Conservation (phyloP, 2,329 filamentous ascomycete genomes). For the Colletotrichum tropicale region DNA sequence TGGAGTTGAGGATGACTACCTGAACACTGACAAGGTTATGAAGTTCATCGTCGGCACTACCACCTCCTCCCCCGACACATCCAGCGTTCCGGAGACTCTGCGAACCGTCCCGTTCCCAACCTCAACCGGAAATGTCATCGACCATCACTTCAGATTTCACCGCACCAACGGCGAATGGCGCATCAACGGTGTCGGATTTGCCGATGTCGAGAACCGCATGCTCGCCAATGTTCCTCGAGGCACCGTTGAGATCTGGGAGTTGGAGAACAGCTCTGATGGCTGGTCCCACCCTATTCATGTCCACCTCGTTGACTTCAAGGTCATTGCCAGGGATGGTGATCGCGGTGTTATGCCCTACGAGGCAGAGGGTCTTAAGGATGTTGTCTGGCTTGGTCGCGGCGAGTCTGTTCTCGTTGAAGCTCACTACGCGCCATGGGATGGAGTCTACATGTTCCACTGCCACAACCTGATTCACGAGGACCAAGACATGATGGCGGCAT, state of each 20-base stretch:
- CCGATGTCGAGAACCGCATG: not conserved
- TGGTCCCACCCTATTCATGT: constrained; percentile 62
- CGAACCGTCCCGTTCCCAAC: not conserved
- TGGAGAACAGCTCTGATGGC: constrained; percentile 52
- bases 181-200: not conserved
- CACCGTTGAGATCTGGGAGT: constrained; percentile 52
- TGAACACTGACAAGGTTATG: not conserved
- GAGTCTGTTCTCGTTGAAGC: constrained; percentile 47
- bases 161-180: not conserved
- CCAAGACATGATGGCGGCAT: constrained; percentile 50
- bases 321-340: constrained; percentile 26
- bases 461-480: constrained; percentile 50
- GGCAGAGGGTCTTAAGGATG: not conserved
- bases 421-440: not conserved
- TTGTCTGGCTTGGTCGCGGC: constrained; percentile 23
- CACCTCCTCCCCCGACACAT: not conserved
- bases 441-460: not conserved
- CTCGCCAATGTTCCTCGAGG: constrained; percentile 43
- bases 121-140: not conserved
- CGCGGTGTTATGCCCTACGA: not conserved
- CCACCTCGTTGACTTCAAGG: constrained; percentile 62
- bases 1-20: not conserved
- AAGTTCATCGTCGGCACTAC: not conserved
- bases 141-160: not conserved
- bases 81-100: not conserved